Evolutionary conservation across 1,284 basidiomycete genomes (phyloP), one percentile per base, ranked within the genome.

Genomic region (Pascua guehoae): DNA sequence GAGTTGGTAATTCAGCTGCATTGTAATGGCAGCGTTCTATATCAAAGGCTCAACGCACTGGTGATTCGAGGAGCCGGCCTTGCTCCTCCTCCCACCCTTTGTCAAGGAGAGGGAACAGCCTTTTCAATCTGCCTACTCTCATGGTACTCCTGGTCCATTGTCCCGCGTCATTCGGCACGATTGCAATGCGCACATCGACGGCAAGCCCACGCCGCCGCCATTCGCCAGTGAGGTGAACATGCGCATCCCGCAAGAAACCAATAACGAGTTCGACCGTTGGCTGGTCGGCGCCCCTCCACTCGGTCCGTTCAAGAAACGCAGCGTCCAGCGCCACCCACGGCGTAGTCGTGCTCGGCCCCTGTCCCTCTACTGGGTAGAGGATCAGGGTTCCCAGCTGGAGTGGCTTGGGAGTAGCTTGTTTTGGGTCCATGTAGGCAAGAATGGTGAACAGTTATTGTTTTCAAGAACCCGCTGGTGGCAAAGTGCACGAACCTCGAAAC

Each of bases 291-390:
- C 15, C 14, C 2, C 42, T 43, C 53, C 53, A 55, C 5, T 14
- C 8, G 5, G 42, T 42, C 12, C 4, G 14, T 5, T 43, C 47
- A 15, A 57, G 47, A 32, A 38, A 42, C 38, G 18, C 24, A 11
- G 38, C 37, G 41, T 47, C 51, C 12, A 57, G 40, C 11, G 46
- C 50, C 18, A n/a, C 16, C 55, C 55, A 57, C 12, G 10, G 37
- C 3, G 5, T 8, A 4, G 24, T 9, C 4, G 17, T 12, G 46
- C 38, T 46, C 2, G 44, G 44, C 39, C 51, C 51, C 2, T 24
- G 37, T 12, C 9, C 48, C 7, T 11, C 24, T 10, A 18, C 14
- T 3, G 16, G 16, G 15, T 15, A 10, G 12, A 55, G 47, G 15
- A 9, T 5, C 38, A 55, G 7, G 15, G 42, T 49, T 18, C 53